Percentiles rank a stretch among this genome's conserved stretches.
phyloP scores from a whole-genome alignment of 805 yeast species.

The Alloascoidea africana region DNA sequence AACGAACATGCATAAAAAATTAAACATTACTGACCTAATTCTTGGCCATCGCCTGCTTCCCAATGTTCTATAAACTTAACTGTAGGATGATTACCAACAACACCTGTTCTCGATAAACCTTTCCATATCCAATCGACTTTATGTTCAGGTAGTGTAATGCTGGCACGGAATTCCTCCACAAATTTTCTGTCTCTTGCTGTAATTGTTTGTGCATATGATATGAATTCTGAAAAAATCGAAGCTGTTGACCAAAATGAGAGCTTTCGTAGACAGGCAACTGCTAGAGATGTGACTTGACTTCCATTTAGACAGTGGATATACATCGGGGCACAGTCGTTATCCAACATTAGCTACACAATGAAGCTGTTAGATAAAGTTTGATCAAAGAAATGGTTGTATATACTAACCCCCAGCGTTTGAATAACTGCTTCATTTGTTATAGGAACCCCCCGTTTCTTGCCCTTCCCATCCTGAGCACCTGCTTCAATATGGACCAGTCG shows the following conservation, averaged over 20 bases:
- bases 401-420: constrained; percentile 29
- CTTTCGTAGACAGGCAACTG: constrained; percentile 76
- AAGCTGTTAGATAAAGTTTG: neutral
- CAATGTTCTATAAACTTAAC: constrained; percentile 9
- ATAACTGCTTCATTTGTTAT: constrained; percentile 49
- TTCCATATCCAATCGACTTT: constrained; percentile 53
- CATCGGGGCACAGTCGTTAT: constrained; percentile 47
- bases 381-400: neutral
- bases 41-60: too few relatives aligned
- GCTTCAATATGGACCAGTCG: constrained; percentile 48
- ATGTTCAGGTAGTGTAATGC: constrained; percentile 35
- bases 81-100: constrained; percentile 40
- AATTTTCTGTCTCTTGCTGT: constrained; percentile 74
- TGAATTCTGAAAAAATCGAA: constrained; percentile 75
- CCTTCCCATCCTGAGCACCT: constrained; percentile 38
- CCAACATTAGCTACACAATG: constrained; percentile 29
- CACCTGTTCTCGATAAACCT: constrained; percentile 38
- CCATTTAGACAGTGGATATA: constrained; percentile 86
- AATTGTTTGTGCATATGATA: constrained; percentile 58
- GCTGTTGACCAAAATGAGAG: constrained; percentile 80
- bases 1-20: too few relatives aligned
- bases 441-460: constrained; percentile 73
- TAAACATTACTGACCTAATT: neutral
- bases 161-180: constrained; percentile 65
- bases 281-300: constrained; percentile 70